Base-by-base conservation (phyloP, 306 rosid genomes). In the Lathyrus tuberosus region DNA sequence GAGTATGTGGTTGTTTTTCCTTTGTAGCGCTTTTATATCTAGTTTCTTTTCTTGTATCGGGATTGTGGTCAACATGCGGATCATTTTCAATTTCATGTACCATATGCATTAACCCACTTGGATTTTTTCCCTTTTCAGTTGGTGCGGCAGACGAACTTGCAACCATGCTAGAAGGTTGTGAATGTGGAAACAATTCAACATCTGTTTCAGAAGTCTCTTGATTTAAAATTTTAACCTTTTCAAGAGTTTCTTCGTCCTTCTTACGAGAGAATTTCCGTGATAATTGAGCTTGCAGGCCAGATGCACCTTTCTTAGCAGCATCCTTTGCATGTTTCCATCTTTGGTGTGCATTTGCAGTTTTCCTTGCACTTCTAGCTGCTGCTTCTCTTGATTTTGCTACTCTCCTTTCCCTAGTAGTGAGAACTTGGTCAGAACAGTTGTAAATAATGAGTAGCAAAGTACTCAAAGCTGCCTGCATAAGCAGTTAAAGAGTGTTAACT, bases 381-480 rank as follows among this genome's bases (percentile, higher is more conserved):
- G 92, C 85, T 79, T 91, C 96, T 70, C 99, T 82, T 38, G 96
- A 94, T 76, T 82, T 84, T 51, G 99, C 88, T 38, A 78, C 69
- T 79, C 92, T 84, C 78, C 97, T 87, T 76, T 87, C 92, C 89
- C 91, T 87, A 71, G 87, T 86, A 70, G 89, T 84, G 60, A 94
- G 95, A 77, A 91, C 91, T 87, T 94, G 99, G 82, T 84, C 99
- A 74, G 95, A 88, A 76, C 93, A 91, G 87, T 91, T 94, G 91
- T 94, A 94, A 69, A 94, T 83, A 77, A 94, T 87, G 86, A 94
- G 96, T 61, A 94, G 90, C 64, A 94, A 74, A 69, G 95, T 91
- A 79, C 89, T 82, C 87, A 94, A 73, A 77, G 89, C 99, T 68
- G 89, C 95, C 99, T 94, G 97, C 97, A 87, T 58, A 63, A 81